Percentiles rank a stretch among this genome's conserved stretches.
phyloP scores from a whole-genome alignment of 1,139 yeast species.

The Lizanozyma gosingica region DNA sequence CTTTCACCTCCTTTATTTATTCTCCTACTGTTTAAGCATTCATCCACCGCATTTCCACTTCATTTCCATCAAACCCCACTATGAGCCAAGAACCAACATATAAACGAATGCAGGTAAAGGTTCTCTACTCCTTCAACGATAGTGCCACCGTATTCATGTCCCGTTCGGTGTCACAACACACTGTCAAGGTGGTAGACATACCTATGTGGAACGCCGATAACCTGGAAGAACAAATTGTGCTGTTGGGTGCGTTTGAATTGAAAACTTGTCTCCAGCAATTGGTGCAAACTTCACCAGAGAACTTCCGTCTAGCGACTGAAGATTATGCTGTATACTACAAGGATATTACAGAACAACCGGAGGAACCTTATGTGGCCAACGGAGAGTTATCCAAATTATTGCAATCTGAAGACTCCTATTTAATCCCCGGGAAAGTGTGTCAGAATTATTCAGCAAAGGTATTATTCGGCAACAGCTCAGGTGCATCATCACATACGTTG shows the following conservation, averaged over 20 bases:
- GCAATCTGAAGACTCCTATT: constrained; percentile 17
- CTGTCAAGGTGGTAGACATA: constrained; percentile 40
- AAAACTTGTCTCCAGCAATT: constrained; percentile 44
- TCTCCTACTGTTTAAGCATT: too few species aligned
- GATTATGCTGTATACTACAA: constrained; percentile 68
- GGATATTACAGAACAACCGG: constrained; percentile 62
- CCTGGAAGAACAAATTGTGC: constrained; percentile 25
- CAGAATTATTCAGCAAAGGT: constrained; percentile 53
- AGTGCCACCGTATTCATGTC: constrained; percentile 50
- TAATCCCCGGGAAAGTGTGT: constrained; percentile 66
- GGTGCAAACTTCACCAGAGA: constrained; percentile 48
- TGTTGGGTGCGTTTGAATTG: constrained; percentile 50
- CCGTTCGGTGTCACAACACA: constrained; percentile 35
- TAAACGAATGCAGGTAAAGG: constrained; percentile 44
- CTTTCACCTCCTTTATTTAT: too few species aligned
- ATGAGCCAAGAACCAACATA: constrained; percentile 15
- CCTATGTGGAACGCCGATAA: constrained; percentile 24
- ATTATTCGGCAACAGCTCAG: constrained; percentile 35
- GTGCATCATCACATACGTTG: constrained; percentile 43
- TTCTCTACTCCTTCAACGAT: constrained; percentile 53
- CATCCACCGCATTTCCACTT: too few species aligned
- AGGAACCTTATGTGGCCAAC: constrained; percentile 69
- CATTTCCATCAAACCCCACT: too few species aligned
- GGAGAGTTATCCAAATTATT: constrained; percentile 49
- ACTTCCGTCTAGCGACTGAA: constrained; percentile 34